phyloP scores from a whole-genome alignment of 2,329 filamentous ascomycete species.

The Penicillium corylophilum region DNA sequence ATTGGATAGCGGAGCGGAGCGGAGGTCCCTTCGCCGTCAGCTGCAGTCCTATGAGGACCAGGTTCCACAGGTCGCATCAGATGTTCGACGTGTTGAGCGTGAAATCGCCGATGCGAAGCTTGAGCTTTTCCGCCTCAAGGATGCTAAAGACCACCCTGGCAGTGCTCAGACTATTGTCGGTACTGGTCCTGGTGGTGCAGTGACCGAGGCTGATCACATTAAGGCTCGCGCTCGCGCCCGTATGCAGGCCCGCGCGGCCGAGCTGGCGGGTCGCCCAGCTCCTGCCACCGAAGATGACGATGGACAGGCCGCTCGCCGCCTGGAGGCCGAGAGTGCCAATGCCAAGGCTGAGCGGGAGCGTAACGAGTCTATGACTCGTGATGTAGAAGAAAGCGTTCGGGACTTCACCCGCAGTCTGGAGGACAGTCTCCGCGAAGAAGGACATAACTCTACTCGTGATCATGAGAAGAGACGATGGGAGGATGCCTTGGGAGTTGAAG shows the following conservation, averaged over 20 bases:
- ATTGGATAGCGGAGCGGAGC: slow-evolving; percentile 83
- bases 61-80: slow-evolving; percentile 85
- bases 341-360: slow-evolving; percentile 83
- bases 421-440: slow-evolving; percentile 79
- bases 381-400: slow-evolving; percentile 93
- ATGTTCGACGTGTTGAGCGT: slow-evolving; percentile 86
- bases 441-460: slow-evolving; percentile 72
- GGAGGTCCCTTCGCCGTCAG: slow-evolving; percentile 81
- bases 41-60: slow-evolving; percentile 85
- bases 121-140: slow-evolving; percentile 88
- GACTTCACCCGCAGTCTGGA: slow-evolving; percentile 85
- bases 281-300: slow-evolving; percentile 68
- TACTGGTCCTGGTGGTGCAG: slow-evolving; percentile 82
- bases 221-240: slow-evolving; percentile 95
- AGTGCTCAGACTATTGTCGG: slow-evolving; percentile 80
- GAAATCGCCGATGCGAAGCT: slow-evolving; percentile 87
- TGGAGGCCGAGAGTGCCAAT: slow-evolving; percentile 84
- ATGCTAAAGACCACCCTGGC: slow-evolving; percentile 86
- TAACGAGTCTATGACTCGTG: slow-evolving; percentile 93
- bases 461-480: slow-evolving; percentile 95
- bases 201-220: slow-evolving; percentile 90
- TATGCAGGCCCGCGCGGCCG: slow-evolving; percentile 97
- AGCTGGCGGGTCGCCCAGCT: slow-evolving; percentile 80
- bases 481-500: slow-evolving; percentile 91
- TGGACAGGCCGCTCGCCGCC: slow-evolving; percentile 72